phyloP scores from a whole-genome alignment of 2,329 filamentous ascomycete genomes.

The Chalaropsis thielavioides region DNA sequence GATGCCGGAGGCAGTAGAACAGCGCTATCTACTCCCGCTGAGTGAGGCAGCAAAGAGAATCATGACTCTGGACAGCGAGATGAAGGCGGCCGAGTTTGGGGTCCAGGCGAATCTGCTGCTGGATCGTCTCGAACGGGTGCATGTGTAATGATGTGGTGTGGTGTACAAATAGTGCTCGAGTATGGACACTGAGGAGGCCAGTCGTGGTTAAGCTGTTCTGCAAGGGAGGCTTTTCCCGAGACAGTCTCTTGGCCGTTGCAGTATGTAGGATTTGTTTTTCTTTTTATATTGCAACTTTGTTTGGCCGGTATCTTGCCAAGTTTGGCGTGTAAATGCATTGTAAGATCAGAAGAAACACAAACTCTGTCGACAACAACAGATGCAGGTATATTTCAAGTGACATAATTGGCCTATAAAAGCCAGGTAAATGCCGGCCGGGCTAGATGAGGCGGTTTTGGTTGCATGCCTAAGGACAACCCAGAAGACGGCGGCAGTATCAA shows the following conservation, averaged over 20 bases:
- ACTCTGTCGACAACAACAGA: too few species aligned
- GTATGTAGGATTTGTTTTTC: not conserved
- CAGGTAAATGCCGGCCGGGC: not conserved
- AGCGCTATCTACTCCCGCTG: slow-evolving; percentile 44
- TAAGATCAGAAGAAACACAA: too few species aligned
- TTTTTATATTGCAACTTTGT: not conserved
- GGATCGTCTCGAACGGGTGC: slow-evolving; percentile 30
- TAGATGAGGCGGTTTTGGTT: not conserved
- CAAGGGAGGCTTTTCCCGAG: not conserved
- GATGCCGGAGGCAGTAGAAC: slow-evolving; percentile 42
- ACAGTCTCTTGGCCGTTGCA: not conserved
- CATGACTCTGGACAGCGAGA: slow-evolving; percentile 24
- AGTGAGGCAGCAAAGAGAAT: slow-evolving; percentile 30
- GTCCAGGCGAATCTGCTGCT: slow-evolving; percentile 31
- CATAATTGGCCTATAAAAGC: not conserved
- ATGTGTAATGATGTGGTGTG: slow-evolving; percentile 16
- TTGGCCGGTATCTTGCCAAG: not conserved
- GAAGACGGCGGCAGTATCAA: too few species aligned
- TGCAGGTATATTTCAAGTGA: too few species aligned
- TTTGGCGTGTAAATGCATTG: not conserved
- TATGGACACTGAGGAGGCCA: not conserved
- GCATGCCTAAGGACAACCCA: too few species aligned
- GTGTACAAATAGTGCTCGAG: not conserved
- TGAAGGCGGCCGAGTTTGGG: slow-evolving; percentile 23
- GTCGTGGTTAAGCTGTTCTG: not conserved